Percentiles rank a stretch among this genome's conserved stretches.
These are phyloP conservation scores for Curvularia sp. DNA, from an alignment of 2,329 filamentous ascomycete genomes.

Conservation along the genomic window DNA sequence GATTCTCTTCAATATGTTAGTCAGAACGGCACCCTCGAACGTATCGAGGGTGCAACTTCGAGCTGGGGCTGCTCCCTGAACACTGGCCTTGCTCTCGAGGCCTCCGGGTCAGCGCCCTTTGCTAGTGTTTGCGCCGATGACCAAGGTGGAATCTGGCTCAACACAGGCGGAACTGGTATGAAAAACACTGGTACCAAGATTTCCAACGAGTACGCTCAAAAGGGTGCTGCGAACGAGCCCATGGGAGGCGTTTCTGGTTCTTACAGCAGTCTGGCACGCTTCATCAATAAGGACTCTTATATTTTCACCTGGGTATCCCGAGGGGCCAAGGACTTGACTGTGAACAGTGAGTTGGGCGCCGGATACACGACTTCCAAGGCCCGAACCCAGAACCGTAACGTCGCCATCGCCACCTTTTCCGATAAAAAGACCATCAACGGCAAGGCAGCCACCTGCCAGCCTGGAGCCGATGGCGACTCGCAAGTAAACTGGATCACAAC, in stretches of 20 bases:
- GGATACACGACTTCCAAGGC: constrained; percentile 62
- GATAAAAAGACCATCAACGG: constrained; percentile 66
- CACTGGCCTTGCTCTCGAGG: constrained; percentile 69
- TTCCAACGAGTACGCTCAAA: constrained; percentile 68
- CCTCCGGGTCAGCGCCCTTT: constrained; percentile 64
- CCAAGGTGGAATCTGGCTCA: constrained; percentile 69
- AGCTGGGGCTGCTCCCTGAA: constrained; percentile 70
- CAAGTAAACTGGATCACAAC: constrained; percentile 68
- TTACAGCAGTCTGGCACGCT: constrained; percentile 64
- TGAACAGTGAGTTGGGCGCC: constrained; percentile 64
- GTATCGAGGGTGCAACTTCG: constrained; percentile 61
- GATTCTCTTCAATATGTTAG: constrained; percentile 63
- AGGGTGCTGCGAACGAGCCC: constrained; percentile 64
- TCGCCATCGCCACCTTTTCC: constrained; percentile 64
- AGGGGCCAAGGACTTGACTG: constrained; percentile 62
- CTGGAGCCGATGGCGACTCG: constrained; percentile 63
- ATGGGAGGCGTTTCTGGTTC: constrained; percentile 70
- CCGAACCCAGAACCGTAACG: constrained; percentile 65
- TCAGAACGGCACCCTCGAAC: constrained; percentile 58
- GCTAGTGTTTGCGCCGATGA: constrained; percentile 67
- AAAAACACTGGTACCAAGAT: constrained; percentile 66
- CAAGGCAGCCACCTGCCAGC: constrained; percentile 60
- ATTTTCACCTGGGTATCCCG: constrained; percentile 70
- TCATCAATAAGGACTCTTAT: constrained; percentile 60
- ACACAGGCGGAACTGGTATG: constrained; percentile 67